These are phyloP conservation scores for Naganishia kalamii DNA, from an alignment of 768 basidiomycete genomes.

Conservation along the genomic window DNA sequence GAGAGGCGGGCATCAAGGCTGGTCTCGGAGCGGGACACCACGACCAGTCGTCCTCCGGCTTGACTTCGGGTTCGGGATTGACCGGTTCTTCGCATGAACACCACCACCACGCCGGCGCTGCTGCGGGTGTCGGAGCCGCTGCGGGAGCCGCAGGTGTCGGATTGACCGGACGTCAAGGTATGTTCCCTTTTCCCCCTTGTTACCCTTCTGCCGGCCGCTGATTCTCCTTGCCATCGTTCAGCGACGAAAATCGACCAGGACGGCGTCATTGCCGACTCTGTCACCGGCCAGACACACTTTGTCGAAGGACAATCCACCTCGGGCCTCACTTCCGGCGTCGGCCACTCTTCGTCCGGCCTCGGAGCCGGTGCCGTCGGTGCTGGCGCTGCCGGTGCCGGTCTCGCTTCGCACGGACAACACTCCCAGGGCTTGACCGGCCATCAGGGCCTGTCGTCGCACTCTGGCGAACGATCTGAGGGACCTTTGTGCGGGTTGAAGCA, in stretches of 20 bases:
- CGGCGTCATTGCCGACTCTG: slow-evolving; percentile 12
- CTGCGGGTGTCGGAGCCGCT: neutral
- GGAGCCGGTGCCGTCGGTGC: slow-evolving; percentile 10
- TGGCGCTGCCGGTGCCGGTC: slow-evolving; percentile 15
- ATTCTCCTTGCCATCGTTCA: neutral
- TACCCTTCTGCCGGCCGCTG: neutral
- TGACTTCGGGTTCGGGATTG: slow-evolving; percentile 3
- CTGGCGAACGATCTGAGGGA: neutral
- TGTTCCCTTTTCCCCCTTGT: neutral
- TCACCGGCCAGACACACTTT: slow-evolving; percentile 21
- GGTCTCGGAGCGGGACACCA: slow-evolving; percentile 20
- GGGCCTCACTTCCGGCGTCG: neutral
- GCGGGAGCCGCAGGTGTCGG: slow-evolving; percentile 8
- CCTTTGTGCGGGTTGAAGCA: slow-evolving; percentile 20
- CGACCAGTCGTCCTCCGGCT: neutral
- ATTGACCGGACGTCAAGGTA: neutral
- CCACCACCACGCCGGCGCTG: slow-evolving; percentile 8
- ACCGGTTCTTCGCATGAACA: neutral
- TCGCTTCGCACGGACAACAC: slow-evolving; percentile 3
- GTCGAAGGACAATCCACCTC: neutral
- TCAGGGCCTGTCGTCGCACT: neutral
- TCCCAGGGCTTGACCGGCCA: neutral
- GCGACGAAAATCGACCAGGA: slow-evolving; percentile 3
- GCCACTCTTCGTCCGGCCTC: neutral
- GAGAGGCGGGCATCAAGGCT: slow-evolving; percentile 11